Conservation (phyloP, 805 yeast species). For the Candida alai region DNA sequence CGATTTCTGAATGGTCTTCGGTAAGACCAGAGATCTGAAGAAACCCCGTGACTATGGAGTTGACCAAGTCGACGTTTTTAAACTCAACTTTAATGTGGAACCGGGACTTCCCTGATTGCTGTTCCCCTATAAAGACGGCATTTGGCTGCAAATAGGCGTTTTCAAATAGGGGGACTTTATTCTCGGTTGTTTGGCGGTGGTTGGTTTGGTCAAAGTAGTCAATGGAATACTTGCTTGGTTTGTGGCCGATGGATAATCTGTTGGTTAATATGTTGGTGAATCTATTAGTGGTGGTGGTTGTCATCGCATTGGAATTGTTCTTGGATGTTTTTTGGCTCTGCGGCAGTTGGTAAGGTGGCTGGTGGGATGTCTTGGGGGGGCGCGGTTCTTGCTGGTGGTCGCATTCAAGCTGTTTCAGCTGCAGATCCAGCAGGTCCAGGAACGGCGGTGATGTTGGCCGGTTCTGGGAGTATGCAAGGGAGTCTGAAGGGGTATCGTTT, state of each 20-base stretch:
- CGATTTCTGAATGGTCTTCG: constrained; percentile 55
- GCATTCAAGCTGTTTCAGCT: neutral
- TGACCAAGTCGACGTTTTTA: constrained; percentile 60
- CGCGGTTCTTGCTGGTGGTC: neutral
- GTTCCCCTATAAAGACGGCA: constrained; percentile 61
- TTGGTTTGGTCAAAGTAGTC: constrained; percentile 7
- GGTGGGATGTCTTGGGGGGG: constrained; percentile 1
- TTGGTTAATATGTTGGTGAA: neutral
- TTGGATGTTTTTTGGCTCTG: too few species aligned
- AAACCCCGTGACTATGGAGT: constrained; percentile 53
- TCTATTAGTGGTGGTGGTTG: too few species aligned
- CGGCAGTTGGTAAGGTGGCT: too few species aligned
- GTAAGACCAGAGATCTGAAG: constrained; percentile 64
- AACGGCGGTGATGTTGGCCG: constrained; percentile 1
- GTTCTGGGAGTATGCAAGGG: too few species aligned
- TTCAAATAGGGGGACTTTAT: constrained; percentile 31
- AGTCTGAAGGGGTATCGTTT: too few species aligned
- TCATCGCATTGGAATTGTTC: too few species aligned
- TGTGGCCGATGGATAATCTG: constrained; percentile 1
- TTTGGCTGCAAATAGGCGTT: constrained; percentile 53
- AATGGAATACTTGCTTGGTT: constrained; percentile 2
- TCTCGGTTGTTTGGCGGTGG: neutral
- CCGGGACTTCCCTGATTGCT: constrained; percentile 61
- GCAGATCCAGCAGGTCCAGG: neutral
- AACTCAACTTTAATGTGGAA: constrained; percentile 69